Base-by-base conservation (phyloP, 441 rosid genomes). In the Adansonia madagascariensis region DNA sequence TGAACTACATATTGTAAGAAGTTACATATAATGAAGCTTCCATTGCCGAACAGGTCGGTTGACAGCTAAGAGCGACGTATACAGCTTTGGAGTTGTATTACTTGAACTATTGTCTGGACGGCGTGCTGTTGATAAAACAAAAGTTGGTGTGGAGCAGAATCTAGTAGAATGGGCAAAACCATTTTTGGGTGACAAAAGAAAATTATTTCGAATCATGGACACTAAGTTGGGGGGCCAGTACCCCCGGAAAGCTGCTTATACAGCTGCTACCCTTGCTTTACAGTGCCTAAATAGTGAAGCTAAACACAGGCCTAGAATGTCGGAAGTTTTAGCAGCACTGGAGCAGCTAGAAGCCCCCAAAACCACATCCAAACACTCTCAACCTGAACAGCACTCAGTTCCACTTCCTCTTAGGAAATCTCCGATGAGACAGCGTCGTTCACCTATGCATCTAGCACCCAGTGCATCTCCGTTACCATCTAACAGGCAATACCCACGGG, bases 91-190 rank as follows among this genome's bases (percentile, higher is more conserved):
- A 69, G 94, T 90, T 3, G 90, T 90, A 71, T 78, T 90, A 46
- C 90, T 90, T 27, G 91, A 90, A 76, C 79, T 90, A 71, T 81
- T 88, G 72, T 90, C 94, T 0, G 94, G 94, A 59, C 86, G 91
- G 66, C 86, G 88, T 56, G 91, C 91, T 1, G 79, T 90, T 15
- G 91, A 88, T 60, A 87, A 88, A 84, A 69, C 86, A 1, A 88
- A 85, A 84, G 50, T 76, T 41, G 88, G 90, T 27, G 77, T 80
- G 3, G 91, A 90, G 82, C 88, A 85, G 77, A 87, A 75, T 73
- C 86, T 90, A 2, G 94, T 90, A 70, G 90, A 92, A 31, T 87
- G 90, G 89, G 88, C 89, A 49, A 85, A 83, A 79, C 91, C 91
- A n/a, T 90, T 87, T 72, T 71, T 90, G 70, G 81, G 86, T 2